Evolutionary conservation across 2,329 filamentous ascomycete species (phyloP), one percentile per base, ranked within the genome.

Genomic region (Fusarium proliferatum): DNA sequence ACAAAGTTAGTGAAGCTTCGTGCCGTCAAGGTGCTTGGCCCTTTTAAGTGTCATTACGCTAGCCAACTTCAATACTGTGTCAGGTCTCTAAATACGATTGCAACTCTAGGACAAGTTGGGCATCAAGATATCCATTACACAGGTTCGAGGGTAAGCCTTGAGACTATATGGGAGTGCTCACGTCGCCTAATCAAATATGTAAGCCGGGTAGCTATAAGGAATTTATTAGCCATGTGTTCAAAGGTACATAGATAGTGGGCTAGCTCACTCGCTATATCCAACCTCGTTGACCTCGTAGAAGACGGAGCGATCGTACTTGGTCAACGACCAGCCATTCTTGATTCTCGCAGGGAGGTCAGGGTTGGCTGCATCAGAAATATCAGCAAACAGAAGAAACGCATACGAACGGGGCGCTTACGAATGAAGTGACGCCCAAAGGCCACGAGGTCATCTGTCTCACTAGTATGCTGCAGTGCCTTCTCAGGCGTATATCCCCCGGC

Each of bases 401-500:
- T 30, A 30, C 28, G 28, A 30, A 26, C 9, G 5, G 3, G 2
- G 1, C 2, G 9, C 52, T 52, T 52, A 76, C 64, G 76, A 12
- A 82, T 71, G 17, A 81, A 82, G 52, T 77, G 74, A 23, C 80
- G 71, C 2, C 80, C 80, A 71, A 82, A 82, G 0, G 78, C 75
- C 16, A 83, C 78, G 0, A 81, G 74, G 9, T 83, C 76, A 8
- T 82, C 77, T 17, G 79, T 76, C 21, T 79, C 73, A 9, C 79
- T 79, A 0, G 82, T 77, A 6, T 80, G 72, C 12, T 58, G 65
- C 36, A 67, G 36, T 2, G 82, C 82, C 1, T 64, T 67, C 13
- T 78, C 79, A 0, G 78, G 61, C 1, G 67, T 73, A 26, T 79
- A 82, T 0, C 81, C 81, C 11, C 82, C 83, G 0, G 82, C 81